These are phyloP conservation scores for Acacia acuminata DNA, from an alignment of 306 rosid species.

Conservation along the genomic window DNA sequence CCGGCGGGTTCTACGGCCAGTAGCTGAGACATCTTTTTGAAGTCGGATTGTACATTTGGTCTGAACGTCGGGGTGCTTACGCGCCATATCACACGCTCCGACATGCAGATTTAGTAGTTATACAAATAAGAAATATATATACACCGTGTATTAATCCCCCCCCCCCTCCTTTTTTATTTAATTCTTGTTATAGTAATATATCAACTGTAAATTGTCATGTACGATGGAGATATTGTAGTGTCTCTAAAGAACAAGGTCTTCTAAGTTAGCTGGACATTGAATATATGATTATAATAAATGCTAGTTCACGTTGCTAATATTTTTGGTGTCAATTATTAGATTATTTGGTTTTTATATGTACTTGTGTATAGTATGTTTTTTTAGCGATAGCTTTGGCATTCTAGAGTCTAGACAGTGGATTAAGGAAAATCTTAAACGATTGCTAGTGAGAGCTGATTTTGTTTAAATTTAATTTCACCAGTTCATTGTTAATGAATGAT, in stretches of 20 bases:
- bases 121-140: neutral
- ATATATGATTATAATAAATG: conserved; percentile 14
- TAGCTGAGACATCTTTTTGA: neutral
- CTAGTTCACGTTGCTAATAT: neutral
- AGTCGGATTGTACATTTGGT: conserved; percentile 16
- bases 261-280: neutral
- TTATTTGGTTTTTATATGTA: neutral
- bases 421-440: neutral
- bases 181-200: neutral
- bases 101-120: neutral
- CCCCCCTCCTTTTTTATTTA: neutral
- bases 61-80: conserved; percentile 2
- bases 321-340: neutral
- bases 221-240: neutral
- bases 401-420: neutral
- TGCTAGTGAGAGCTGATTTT: neutral
- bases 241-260: neutral
- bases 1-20: conserved; percentile 35
- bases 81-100: neutral
- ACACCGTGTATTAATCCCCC: neutral
- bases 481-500: neutral
- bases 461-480: neutral
- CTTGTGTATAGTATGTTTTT: neutral
- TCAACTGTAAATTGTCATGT: conserved; percentile 26
- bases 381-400: neutral